phyloP scores from a whole-genome alignment of 768 basidiomycete genomes.

The Mycena kentingensis region DNA sequence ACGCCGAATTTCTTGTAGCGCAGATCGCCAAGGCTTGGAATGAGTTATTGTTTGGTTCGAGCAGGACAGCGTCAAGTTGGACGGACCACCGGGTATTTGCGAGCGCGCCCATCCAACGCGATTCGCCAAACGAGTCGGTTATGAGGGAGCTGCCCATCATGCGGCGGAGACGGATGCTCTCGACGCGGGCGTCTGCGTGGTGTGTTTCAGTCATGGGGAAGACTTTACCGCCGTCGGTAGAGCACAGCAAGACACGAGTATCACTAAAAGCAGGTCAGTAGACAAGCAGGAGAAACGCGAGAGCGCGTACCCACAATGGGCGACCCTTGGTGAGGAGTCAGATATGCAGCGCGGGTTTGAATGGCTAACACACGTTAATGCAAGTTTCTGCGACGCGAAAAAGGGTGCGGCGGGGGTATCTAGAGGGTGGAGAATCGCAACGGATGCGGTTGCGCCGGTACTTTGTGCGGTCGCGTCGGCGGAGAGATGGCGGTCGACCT shows the following conservation, averaged over 20 bases:
- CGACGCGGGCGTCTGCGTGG: constrained; percentile 89
- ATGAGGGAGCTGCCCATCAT: constrained; percentile 91
- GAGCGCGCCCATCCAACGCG: constrained; percentile 93
- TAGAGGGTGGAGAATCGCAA: constrained; percentile 88
- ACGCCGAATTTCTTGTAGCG: constrained; percentile 89
- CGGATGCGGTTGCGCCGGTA: constrained; percentile 90
- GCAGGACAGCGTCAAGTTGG: background rate
- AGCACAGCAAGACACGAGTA: constrained; percentile 83
- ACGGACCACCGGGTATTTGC: constrained; percentile 87
- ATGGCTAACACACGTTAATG: constrained; percentile 53
- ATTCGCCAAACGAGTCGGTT: constrained; percentile 93
- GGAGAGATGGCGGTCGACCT: constrained; percentile 79
- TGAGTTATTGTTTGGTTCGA: constrained; percentile 1
- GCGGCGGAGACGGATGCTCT: constrained; percentile 79
- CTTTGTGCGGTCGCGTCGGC: constrained; percentile 66
- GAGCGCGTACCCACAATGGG: constrained; percentile 80
- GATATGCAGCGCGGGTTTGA: background rate
- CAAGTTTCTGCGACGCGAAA: constrained; percentile 73
- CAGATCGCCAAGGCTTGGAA: constrained; percentile 77
- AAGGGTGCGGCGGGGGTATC: constrained; percentile 81
- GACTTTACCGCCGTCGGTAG: constrained; percentile 71
- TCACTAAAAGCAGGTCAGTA: constrained; percentile 53
- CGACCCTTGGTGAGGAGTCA: constrained; percentile 49
- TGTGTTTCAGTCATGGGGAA: constrained; percentile 91
- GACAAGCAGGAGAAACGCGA: background rate